Evolutionary conservation across 2,329 filamentous ascomycete genomes (phyloP).

Genomic region (Calonectria hawksworthii): DNA sequence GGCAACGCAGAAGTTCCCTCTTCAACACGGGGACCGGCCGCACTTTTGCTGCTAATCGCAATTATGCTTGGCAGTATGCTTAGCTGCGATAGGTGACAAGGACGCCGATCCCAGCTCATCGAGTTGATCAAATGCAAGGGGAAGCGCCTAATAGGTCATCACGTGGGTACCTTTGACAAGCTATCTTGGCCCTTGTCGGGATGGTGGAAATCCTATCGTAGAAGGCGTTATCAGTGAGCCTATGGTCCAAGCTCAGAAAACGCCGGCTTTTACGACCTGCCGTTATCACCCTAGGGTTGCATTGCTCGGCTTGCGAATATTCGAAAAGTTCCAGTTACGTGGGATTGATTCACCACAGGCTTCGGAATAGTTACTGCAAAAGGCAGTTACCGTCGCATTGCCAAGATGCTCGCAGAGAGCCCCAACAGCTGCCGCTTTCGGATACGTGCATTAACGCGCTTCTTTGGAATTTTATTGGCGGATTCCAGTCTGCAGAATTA

Average conservation of each 20-base stretch:
- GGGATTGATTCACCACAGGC: constrained; percentile 28
- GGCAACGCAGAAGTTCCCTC: constrained; percentile 4
- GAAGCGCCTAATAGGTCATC: not conserved
- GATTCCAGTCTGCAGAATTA: constrained; percentile 30
- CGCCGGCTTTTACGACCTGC: constrained; percentile 40
- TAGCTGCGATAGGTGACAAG: constrained; percentile 1
- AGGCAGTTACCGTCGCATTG: constrained; percentile 40
- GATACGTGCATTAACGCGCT: constrained; percentile 26
- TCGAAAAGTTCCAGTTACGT: constrained; percentile 41
- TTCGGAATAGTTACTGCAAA: constrained; percentile 42
- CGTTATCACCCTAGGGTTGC: constrained; percentile 43
- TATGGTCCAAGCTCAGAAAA: constrained; percentile 16
- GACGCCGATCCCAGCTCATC: not conserved
- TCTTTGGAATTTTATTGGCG: constrained; percentile 25
- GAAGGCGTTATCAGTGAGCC: constrained; percentile 11
- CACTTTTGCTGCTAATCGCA: not conserved
- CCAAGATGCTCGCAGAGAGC: constrained; percentile 37
- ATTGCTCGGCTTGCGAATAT: constrained; percentile 25
- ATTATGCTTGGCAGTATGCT: constrained; percentile 13
- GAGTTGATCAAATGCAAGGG: not conserved
- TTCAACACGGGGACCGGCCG: not conserved
- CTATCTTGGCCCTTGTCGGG: constrained; percentile 1
- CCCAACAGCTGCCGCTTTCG: constrained; percentile 44
- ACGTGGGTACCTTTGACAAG: constrained; percentile 14
- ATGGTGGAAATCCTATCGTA: not conserved